Percentiles rank a stretch among this genome's conserved stretches.
Evolutionary conservation across 257 asterid genomes (phyloP).

Genomic region (Cordia subcordata): DNA sequence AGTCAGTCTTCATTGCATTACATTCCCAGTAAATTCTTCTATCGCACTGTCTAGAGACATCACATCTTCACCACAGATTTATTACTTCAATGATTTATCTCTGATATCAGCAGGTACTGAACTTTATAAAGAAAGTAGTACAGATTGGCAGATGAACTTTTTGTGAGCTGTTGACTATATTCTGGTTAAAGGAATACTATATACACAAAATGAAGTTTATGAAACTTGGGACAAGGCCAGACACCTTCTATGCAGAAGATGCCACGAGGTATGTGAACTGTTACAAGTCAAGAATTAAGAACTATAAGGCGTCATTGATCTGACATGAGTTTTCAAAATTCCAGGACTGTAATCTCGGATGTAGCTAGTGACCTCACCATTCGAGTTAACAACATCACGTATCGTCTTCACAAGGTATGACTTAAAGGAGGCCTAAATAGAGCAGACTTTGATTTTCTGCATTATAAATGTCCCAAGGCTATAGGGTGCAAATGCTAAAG

Average conservation of each 20-base stretch:
- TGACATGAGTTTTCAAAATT: not conserved
- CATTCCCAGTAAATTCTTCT: too few species aligned
- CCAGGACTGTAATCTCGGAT: slow-evolving; percentile 26
- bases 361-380: slow-evolving; percentile 28
- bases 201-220: slow-evolving; percentile 59
- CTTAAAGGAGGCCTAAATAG: not conserved
- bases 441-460: not conserved
- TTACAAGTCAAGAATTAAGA: not conserved
- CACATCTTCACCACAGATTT: too few species aligned
- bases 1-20: too few species aligned
- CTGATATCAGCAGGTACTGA: not conserved
- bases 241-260: slow-evolving; percentile 71
- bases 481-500: too few species aligned
- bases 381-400: slow-evolving; percentile 19
- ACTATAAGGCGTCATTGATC: not conserved
- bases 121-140: not conserved
- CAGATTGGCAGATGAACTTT: not conserved
- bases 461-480: too few species aligned
- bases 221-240: slow-evolving; percentile 77
- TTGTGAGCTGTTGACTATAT: not conserved
- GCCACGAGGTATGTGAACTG: slow-evolving; percentile 49
- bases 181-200: not conserved
- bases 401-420: slow-evolving; percentile 33
- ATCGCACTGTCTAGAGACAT: too few species aligned
- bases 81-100: not conserved